Base-by-base conservation (phyloP, 2,329 filamentous ascomycete genomes). In the Penicillium fuscoglaucum region DNA sequence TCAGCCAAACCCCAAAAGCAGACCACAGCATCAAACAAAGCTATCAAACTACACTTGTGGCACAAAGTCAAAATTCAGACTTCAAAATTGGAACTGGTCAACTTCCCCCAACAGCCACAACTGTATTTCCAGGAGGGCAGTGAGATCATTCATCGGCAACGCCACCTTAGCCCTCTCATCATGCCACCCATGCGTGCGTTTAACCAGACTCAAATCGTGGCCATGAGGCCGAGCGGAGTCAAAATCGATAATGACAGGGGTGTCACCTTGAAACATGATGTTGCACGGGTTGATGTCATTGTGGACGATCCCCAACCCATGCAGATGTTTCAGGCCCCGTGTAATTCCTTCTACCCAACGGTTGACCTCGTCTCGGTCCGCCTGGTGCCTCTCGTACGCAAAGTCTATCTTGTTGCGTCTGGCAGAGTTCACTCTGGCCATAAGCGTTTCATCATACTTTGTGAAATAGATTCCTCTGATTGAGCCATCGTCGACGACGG, bases 221-320 rank as follows among this genome's bases (percentile, higher is more conserved):
- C 59, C 59, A 6, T 33, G 21, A 12, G 12, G n/a, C 12, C 59
- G 57, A 28, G 52, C 31, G 9, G 56, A 52, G 24, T 52, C 61
- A 40, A 64, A 64, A 50, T 64, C 62, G n/a, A 57, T 61, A 37
- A 64, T 54, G 19, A 64, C 40, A 6, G 55, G 37, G 12, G 29
- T 51, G 15, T 66, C 61, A 49, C 80, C 81, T 33, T 83, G 83
- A 62, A 96, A 90, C 3, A 96, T 81, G 53, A 96, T 96, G 66
- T 96, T 96, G 67, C 96, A 91, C 0, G 93, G 92, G 73, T 96
- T 96, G 68, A 96, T 85, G 68, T 96, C 93, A 53, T 93, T 89
- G 74, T 96, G 93, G 3, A 96, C 92, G 68, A 96, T 95, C 51
- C 91, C 87, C 46, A 96, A 82, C 39, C 84, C 86, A 75, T 96